Conservation (phyloP, 345 rosid genomes). For the Litchi chinensis region DNA sequence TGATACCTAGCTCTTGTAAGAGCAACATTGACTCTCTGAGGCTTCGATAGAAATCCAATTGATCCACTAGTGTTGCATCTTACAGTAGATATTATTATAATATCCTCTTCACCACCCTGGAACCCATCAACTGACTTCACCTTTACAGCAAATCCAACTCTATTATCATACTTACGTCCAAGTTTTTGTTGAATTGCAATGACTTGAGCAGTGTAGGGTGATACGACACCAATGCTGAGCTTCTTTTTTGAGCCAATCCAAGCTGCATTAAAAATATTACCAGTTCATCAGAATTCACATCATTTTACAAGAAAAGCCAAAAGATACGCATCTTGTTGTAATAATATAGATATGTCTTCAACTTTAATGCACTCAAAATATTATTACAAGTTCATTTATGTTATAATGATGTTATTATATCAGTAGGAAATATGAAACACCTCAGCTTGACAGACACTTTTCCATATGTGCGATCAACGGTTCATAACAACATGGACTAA, state of each 20-base stretch:
- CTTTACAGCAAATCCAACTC: not conserved
- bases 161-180: not conserved
- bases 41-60: not conserved
- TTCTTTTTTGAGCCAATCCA: slow-evolving; percentile 5
- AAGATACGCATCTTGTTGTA: not conserved
- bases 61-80: not conserved
- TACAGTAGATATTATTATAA: slow-evolving; percentile 2
- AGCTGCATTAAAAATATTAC: not conserved
- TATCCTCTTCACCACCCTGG: slow-evolving; percentile 3
- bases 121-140: slow-evolving; percentile 9
- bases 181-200: not conserved
- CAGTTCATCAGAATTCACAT: not conserved
- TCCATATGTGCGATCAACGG: not conserved
- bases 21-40: slow-evolving; percentile 24
- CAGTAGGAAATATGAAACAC: not conserved
- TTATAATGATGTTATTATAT: too few relatives aligned
- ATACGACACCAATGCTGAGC: slow-evolving; percentile 2
- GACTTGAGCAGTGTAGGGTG: not conserved
- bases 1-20: slow-evolving; percentile 49
- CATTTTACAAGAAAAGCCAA: not conserved
- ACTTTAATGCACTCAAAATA: not conserved
- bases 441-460: not conserved
- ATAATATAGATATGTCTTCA: not conserved
- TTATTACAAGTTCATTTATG: not conserved
- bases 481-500: not conserved